Evolutionary conservation across 139 green algal species (phyloP).

Genomic region (Choricystis sp.): DNA sequence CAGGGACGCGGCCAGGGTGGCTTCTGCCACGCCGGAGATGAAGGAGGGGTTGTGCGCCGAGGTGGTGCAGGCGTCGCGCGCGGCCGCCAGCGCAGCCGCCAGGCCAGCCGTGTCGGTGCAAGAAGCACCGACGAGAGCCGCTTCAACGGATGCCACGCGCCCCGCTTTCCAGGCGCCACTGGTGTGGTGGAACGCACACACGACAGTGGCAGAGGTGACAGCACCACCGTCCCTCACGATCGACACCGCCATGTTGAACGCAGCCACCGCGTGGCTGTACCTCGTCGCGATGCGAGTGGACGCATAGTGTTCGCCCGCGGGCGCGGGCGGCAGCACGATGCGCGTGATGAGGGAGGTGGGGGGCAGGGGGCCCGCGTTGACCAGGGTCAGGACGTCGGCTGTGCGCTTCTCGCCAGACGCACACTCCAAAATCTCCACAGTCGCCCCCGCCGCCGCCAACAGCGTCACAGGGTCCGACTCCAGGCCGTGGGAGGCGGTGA

Average conservation of each 20-base stretch:
- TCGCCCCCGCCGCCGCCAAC: constrained; percentile 27
- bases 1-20: background rate
- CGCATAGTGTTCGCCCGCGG: background rate
- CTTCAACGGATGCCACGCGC: constrained; percentile 6
- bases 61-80: background rate
- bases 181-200: background rate
- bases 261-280: background rate
- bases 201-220: background rate
- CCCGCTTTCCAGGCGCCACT: background rate
- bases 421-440: background rate
- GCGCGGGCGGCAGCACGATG: background rate
- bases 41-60: background rate
- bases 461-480: constrained; percentile 36
- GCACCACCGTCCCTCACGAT: background rate
- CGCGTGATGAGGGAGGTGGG: background rate
- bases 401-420: no score
- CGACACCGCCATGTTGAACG: background rate
- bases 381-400: background rate
- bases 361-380: no score
- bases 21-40: background rate
- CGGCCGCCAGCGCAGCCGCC: constrained; percentile 4
- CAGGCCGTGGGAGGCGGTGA: constrained; percentile 16
- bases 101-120: background rate
- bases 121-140: constrained; percentile 2
- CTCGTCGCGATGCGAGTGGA: background rate